phyloP scores from a whole-genome alignment of 2,329 filamentous ascomycete species.

The Botrytis fabae region DNA sequence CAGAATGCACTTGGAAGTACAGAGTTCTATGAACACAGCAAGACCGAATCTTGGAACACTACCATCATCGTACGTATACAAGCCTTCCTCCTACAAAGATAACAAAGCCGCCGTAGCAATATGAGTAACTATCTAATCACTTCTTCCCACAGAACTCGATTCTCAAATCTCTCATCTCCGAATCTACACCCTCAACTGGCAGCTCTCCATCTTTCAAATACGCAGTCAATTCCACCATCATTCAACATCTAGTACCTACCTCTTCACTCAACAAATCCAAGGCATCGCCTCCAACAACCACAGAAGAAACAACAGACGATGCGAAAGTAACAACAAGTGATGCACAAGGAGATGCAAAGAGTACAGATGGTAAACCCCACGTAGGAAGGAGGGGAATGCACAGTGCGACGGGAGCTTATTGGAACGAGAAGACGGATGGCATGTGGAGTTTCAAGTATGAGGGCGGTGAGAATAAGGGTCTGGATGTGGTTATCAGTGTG shows the following conservation, averaged over 20 bases:
- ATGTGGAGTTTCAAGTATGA: slow-evolving; percentile 91
- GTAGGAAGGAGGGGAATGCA: slow-evolving; percentile 89
- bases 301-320: slow-evolving; percentile 42
- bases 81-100: neutral
- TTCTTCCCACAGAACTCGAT: slow-evolving; percentile 62
- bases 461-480: slow-evolving; percentile 62
- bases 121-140: slow-evolving; percentile 20
- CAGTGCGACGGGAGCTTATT: slow-evolving; percentile 80
- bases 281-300: slow-evolving; percentile 39
- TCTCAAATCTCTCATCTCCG: slow-evolving; percentile 74
- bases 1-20: slow-evolving; percentile 71
- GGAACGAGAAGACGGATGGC: slow-evolving; percentile 87
- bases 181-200: slow-evolving; percentile 59
- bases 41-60: slow-evolving; percentile 87
- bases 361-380: slow-evolving; percentile 66
- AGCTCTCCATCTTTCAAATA: slow-evolving; percentile 78
- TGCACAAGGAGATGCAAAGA: slow-evolving; percentile 46
- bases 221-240: slow-evolving; percentile 96
- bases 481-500: slow-evolving; percentile 70
- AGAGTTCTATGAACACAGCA: slow-evolving; percentile 82
- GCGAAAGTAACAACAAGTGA: slow-evolving; percentile 58
- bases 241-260: slow-evolving; percentile 81
- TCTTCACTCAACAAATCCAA: slow-evolving; percentile 62
- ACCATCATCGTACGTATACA: slow-evolving; percentile 79
- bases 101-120: neutral